Evolutionary conservation across 257 asterid species (phyloP).

Genomic region (Ilex asprella): DNA sequence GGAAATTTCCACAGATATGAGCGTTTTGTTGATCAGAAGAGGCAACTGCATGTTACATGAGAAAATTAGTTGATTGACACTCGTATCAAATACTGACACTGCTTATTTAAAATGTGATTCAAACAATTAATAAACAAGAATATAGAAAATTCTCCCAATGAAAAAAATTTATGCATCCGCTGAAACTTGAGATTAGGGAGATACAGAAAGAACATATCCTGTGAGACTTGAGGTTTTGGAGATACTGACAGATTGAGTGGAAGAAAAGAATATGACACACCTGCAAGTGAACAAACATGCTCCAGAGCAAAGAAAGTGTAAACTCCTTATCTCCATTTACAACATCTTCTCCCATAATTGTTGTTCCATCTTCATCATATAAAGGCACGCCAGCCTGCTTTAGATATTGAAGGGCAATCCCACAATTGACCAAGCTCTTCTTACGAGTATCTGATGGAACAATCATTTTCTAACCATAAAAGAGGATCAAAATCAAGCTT

Average conservation of each 20-base stretch:
- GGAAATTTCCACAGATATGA: slow-evolving; percentile 62
- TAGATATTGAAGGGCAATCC: slow-evolving; percentile 66
- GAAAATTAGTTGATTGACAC: not conserved
- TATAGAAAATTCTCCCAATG: not conserved
- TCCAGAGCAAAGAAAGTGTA: slow-evolving; percentile 77
- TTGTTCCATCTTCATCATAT: slow-evolving; percentile 69
- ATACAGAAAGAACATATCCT: not conserved
- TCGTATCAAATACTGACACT: too few species aligned
- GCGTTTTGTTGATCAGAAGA: slow-evolving; percentile 54
- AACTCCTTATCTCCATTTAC: slow-evolving; percentile 81
- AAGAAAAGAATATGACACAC: slow-evolving; percentile 27
- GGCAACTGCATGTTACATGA: slow-evolving; percentile 53
- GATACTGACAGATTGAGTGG: not conserved
- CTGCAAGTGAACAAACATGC: slow-evolving; percentile 89
- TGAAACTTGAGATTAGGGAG: not conserved
- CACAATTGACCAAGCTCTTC: slow-evolving; percentile 69
- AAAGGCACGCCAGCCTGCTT: slow-evolving; percentile 61
- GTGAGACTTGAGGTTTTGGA: not conserved
- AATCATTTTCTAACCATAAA: slow-evolving; percentile 59
- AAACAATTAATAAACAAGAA: too few species aligned
- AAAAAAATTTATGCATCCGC: not conserved
- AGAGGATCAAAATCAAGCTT: not conserved
- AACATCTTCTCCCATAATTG: slow-evolving; percentile 63
- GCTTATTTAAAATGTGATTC: too few species aligned
- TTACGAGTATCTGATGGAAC: slow-evolving; percentile 82